Base-by-base conservation (phyloP, 768 basidiomycete genomes). In the Suillus subaureus region DNA sequence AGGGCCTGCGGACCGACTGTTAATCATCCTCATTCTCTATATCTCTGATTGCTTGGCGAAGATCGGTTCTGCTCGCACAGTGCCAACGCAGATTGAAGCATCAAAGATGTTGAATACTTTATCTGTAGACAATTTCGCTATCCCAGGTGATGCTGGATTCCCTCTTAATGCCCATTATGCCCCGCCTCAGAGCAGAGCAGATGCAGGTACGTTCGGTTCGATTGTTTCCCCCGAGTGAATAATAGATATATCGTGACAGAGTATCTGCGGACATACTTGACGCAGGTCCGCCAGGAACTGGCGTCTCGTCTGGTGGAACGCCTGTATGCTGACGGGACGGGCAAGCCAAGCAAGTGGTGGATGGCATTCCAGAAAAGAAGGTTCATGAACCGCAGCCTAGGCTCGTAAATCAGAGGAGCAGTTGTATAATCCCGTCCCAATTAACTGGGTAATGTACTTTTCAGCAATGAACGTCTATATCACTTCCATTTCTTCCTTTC, bases 321-420 rank as follows among this genome's bases (percentile, higher is more conserved):
- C 61, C 81, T 99, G 58, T 99, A 99, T 76, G 93, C 90, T 45
- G 94, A 97, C 75, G 96, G 96, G 6, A 91, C 92, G 4, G 91
- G 91, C 65, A 96, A 93, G 76, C 96, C 97, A 6, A 97, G 92
- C 84, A 99, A 99, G 79, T 99, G 97, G 97, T 99, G 97, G 97
- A 97, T 98, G 94, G 92, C 93, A 26, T 99, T 99, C 88, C 95
- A 96, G 79, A 98, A 97, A 86, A 87, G 96, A 74, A 87, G 93
- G 31, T 95, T 95, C 86, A 95, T 95, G 93, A 93, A 94, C 80
- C 89, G 93, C 75, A 94, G 92, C 77, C 77, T 94, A 75, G 89
- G 88, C 65, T 84, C 85, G 73, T 91, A 83, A 79, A 68, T 58
- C 45, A 4, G 31, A 42, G 23, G 31, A 31, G 57, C 61, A 40